Evolutionary conservation across 2,329 filamentous ascomycete species (phyloP).

Genomic region (Westerdykella sp.): DNA sequence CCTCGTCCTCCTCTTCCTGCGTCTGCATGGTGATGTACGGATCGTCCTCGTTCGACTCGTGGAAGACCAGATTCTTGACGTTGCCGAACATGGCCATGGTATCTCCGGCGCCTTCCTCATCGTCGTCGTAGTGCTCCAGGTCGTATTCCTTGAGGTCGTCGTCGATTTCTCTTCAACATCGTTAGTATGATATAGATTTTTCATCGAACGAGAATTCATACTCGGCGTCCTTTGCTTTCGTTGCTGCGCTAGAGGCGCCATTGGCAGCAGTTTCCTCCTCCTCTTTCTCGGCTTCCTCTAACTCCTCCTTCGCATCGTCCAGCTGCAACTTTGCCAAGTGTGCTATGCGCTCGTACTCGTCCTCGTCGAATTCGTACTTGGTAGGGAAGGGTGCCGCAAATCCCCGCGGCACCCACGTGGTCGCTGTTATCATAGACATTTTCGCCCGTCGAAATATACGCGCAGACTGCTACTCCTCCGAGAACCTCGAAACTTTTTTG

Average conservation of each 20-base stretch:
- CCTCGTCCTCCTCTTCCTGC: constrained; percentile 66
- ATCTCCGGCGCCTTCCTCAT: constrained; percentile 65
- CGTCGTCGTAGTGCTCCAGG: constrained; percentile 90
- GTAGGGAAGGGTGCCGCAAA: constrained; percentile 46
- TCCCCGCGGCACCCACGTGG: constrained; percentile 49
- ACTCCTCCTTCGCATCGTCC: constrained; percentile 83
- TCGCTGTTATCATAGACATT: constrained; percentile 53
- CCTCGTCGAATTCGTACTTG: constrained; percentile 47
- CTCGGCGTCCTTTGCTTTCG: constrained; percentile 17
- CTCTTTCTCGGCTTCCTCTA: constrained; percentile 51
- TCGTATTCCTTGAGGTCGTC: constrained; percentile 95
- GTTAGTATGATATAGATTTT: constrained; percentile 8
- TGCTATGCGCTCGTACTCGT: constrained; percentile 47
- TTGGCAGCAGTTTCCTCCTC: constrained; percentile 36
- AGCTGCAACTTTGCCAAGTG: constrained; percentile 59
- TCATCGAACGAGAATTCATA: not conserved
- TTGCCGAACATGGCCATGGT: constrained; percentile 92
- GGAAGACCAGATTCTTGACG: constrained; percentile 86
- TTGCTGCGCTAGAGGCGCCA: constrained; percentile 11
- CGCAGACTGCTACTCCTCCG: constrained; percentile 16
- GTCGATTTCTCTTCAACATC: constrained; percentile 45
- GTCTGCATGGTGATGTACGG: constrained; percentile 87
- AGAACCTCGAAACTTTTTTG: constrained; percentile 7
- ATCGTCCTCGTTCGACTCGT: constrained; percentile 89
- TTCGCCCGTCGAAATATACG: constrained; percentile 6